phyloP scores from a whole-genome alignment of 495 filamentous ascomycete genomes.

The Hamigera avellanea region DNA sequence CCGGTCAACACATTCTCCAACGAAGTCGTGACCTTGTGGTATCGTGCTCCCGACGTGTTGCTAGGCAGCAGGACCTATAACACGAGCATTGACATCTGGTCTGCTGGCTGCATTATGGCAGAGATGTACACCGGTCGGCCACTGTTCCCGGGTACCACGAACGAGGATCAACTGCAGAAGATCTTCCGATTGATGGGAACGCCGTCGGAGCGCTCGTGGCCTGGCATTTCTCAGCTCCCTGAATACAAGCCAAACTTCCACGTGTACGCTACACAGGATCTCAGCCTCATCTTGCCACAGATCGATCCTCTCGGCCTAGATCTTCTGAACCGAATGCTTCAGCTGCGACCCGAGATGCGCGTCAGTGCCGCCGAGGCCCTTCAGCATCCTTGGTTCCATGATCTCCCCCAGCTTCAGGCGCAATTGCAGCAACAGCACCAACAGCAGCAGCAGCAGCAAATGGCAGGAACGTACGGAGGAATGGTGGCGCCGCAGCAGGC shows the following conservation, averaged over 20 bases:
- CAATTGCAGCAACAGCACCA: slow-evolving; percentile 38
- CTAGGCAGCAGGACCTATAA: slow-evolving; percentile 88
- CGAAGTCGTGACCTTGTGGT: slow-evolving; percentile 95
- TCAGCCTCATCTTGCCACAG: slow-evolving; percentile 74
- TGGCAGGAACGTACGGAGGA: slow-evolving; percentile 29
- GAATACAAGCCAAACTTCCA: slow-evolving; percentile 94
- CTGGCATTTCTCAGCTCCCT: slow-evolving; percentile 76
- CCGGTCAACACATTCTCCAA: slow-evolving; percentile 98
- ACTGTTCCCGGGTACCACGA: slow-evolving; percentile 88
- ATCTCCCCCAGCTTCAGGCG: slow-evolving; percentile 41
- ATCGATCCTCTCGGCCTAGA: slow-evolving; percentile 81
- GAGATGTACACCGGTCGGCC: slow-evolving; percentile 94
- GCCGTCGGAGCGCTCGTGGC: slow-evolving; percentile 85
- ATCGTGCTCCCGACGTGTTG: slow-evolving; percentile 86
- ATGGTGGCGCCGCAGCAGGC: slow-evolving; percentile 30
- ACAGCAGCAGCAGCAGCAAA: slow-evolving; percentile 23
- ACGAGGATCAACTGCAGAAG: slow-evolving; percentile 88
- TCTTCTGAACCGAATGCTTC: slow-evolving; percentile 79
- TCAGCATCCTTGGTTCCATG: slow-evolving; percentile 82
- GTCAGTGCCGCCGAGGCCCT: slow-evolving; percentile 77
- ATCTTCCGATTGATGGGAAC: slow-evolving; percentile 98
- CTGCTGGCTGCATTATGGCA: slow-evolving; percentile 95
- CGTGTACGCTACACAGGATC: slow-evolving; percentile 88
- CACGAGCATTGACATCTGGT: slow-evolving; percentile 97
- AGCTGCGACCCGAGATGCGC: slow-evolving; percentile 83